Percentiles rank a stretch among this genome's conserved stretches.
Evolutionary conservation across 371 early-diverging fungal genomes (phyloP).

Genomic region (Entomophthora muscae): DNA sequence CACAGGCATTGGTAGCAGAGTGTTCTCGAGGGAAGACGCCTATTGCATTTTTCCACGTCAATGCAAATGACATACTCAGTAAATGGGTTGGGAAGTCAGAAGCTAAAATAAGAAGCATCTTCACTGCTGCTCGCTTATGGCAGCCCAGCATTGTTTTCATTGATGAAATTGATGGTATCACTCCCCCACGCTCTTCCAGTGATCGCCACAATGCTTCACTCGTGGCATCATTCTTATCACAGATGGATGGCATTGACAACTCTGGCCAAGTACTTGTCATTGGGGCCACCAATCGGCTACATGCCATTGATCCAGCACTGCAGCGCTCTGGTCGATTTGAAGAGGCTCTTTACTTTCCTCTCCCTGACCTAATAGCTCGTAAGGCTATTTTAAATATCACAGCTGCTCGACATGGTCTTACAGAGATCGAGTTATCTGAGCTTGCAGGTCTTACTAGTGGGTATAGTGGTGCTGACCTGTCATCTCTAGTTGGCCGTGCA

Average conservation of each 20-base stretch:
- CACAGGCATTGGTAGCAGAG: slow-evolving; percentile 92
- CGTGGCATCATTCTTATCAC: slow-evolving; percentile 47
- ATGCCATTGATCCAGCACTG: slow-evolving; percentile 93
- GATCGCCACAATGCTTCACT: slow-evolving; percentile 47
- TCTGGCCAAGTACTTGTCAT: slow-evolving; percentile 89
- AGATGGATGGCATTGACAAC: slow-evolving; percentile 55
- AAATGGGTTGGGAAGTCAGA: slow-evolving; percentile 98
- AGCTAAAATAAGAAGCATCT: slow-evolving; percentile 95
- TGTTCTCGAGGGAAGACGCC: slow-evolving; percentile 21
- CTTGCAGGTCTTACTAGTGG: slow-evolving; percentile 23
- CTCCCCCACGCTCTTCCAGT: slow-evolving; percentile 32
- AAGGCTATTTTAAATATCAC: slow-evolving; percentile 15
- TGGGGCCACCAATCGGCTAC: slow-evolving; percentile 98
- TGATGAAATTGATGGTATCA: slow-evolving; percentile 99
- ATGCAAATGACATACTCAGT: slow-evolving; percentile 57
- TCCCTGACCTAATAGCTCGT: slow-evolving; percentile 28
- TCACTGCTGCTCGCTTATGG: slow-evolving; percentile 80
- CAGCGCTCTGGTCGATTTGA: slow-evolving; percentile 95
- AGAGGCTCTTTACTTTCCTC: slow-evolving; percentile 33
- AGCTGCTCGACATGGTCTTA: slow-evolving; percentile 30
- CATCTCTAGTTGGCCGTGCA: slow-evolving; percentile 50
- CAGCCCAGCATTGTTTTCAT: slow-evolving; percentile 98
- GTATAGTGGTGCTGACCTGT: slow-evolving; percentile 35
- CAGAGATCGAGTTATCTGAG: slow-evolving; percentile 15
- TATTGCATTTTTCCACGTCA: slow-evolving; percentile 55